These are phyloP conservation scores for Hypoxylon rubiginosum DNA, from an alignment of 2,329 filamentous ascomycete genomes.

Conservation along the genomic window DNA sequence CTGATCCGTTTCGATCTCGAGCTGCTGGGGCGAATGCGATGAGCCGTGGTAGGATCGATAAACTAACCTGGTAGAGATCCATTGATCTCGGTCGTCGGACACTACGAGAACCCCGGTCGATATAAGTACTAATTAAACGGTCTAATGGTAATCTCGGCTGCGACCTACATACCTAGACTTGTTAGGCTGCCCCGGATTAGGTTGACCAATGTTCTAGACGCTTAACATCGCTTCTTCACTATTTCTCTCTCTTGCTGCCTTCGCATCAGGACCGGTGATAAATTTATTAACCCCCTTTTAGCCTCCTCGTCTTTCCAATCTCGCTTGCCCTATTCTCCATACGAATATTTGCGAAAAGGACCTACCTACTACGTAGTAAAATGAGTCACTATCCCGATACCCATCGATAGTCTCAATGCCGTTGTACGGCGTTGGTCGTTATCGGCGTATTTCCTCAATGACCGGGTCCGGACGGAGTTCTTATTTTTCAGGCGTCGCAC, in stretches of 20 bases:
- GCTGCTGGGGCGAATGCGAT: too few species aligned
- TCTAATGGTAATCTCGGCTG: background rate
- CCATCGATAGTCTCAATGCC: background rate
- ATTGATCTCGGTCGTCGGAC: background rate
- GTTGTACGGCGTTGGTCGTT: background rate
- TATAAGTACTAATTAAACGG: background rate
- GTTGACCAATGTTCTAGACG: background rate
- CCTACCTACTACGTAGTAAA: background rate
- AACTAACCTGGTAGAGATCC: background rate
- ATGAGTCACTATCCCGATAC: background rate
- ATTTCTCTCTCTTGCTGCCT: background rate
- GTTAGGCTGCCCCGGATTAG: background rate
- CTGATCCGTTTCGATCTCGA: too few species aligned
- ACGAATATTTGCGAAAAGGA: background rate
- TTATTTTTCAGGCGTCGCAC: background rate
- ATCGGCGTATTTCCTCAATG: background rate
- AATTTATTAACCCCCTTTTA: background rate
- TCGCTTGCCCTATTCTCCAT: background rate
- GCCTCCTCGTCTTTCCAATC: background rate
- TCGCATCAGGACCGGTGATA: background rate
- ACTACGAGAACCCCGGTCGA: background rate
- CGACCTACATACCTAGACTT: background rate
- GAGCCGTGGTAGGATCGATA: background rate
- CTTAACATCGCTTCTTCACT: background rate
- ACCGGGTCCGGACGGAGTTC: background rate